Base-by-base conservation (phyloP, 2,329 filamentous ascomycete species). In the Cercospora sp. region DNA sequence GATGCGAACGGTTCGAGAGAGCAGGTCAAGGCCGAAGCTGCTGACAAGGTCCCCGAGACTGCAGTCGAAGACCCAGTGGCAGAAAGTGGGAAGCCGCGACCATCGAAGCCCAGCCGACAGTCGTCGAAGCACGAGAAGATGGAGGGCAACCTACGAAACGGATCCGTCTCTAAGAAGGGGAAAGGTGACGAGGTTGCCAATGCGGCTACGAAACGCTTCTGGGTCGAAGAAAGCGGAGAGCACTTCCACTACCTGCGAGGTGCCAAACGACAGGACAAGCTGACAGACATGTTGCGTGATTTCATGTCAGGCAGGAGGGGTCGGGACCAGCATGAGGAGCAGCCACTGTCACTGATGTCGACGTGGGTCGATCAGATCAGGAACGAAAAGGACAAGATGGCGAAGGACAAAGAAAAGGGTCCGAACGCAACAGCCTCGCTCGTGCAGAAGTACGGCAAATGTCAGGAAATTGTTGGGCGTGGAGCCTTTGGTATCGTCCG, bases 401-500 rank as follows among this genome's bases (percentile, higher is more conserved):
- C 89, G 1, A 82, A 87, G 45, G 92, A 97, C 75, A 93, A 90
- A 82, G 95, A 90, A 78, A 88, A 88, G 26, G 90, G 90, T 0
- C 87, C 90, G 6, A 91, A 90, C 76, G 86, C 90, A 18, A 90
- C 91, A 16, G 89, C 88, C 20, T 93, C 93, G 0, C 84, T 99
- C 60, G 92, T 95, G 1, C 93, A 98, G 77, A 98, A 98, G 79
- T 99, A 99, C 78, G 95, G 95, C 75, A 98, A 98, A 82, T 98
- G 95, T 78, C 94, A 98, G 78, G 95, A 99, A 79, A 89, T 99
- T 36, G 93, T 99, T 26, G 95, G 95, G 20, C 92, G 94, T 42
- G 95, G 95, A 69, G 95, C 95, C 51, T 99, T 99, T 80, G 95
- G 95, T 66, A 97, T 99, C 71, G 95, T 99, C 72, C 89, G 95